Percentiles rank a stretch among this genome's conserved stretches.
phyloP scores from a whole-genome alignment of 208 protist genomes.

The Trypanosomatidae sp. region DNA sequence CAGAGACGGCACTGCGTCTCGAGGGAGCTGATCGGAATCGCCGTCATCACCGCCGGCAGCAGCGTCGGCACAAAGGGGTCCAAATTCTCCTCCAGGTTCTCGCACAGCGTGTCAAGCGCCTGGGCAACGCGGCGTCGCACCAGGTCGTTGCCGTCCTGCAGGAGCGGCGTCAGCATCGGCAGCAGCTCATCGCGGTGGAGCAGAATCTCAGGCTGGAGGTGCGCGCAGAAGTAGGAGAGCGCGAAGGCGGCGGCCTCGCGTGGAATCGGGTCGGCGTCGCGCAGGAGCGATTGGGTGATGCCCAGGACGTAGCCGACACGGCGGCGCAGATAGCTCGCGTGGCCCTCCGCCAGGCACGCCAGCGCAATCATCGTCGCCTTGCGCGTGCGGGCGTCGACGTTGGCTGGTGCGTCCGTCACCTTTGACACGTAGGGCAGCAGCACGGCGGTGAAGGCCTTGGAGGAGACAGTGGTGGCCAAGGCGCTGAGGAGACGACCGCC shows the following conservation, averaged over 20 bases:
- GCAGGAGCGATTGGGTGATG: conserved; percentile 41
- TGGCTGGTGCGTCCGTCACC: conserved; percentile 40
- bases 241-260: conserved; percentile 80
- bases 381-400: conserved; percentile 30
- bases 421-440: conserved; percentile 55
- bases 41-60: conserved; percentile 59
- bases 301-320: conserved; percentile 73
- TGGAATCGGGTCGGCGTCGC: conserved; percentile 44
- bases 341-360: conserved; percentile 66
- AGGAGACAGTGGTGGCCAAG: conserved; percentile 49
- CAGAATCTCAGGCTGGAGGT: conserved; percentile 88
- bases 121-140: conserved; percentile 68
- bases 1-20: conserved; percentile 72
- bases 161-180: conserved; percentile 68
- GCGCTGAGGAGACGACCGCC: conserved; percentile 64
- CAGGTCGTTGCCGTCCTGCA: conserved; percentile 57
- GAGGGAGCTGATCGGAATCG: conserved; percentile 51
- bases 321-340: conserved; percentile 66
- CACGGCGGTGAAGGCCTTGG: conserved; percentile 54
- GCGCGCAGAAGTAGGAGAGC: conserved; percentile 61
- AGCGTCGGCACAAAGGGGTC: conserved; percentile 70
- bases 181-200: conserved; percentile 68
- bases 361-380: conserved; percentile 83
- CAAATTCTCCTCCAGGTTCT: conserved; percentile 79
- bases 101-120: conserved; percentile 79